phyloP scores from a whole-genome alignment of 805 yeast genomes.

The Starmerella geochares region DNA sequence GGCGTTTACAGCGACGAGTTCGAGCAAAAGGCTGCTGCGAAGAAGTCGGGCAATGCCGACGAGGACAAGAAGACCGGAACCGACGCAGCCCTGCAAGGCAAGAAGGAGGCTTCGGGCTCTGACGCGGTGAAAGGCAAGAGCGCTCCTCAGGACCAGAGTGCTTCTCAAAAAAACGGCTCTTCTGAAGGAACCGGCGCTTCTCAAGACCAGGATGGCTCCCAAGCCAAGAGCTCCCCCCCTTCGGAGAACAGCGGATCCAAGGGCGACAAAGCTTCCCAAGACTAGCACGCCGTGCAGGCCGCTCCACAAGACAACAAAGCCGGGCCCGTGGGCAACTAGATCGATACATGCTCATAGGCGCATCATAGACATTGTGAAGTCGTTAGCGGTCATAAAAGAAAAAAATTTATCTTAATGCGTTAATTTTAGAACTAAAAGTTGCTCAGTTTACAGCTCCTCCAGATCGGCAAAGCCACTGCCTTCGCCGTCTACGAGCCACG shows the following conservation, averaged over 20 bases:
- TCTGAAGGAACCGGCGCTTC: no score
- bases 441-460: slow-evolving; percentile 24
- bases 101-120: not conserved
- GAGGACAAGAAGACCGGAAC: not conserved
- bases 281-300: no score
- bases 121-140: not conserved
- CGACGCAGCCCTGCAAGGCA: not conserved
- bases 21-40: slow-evolving; percentile 11
- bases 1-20: not conserved
- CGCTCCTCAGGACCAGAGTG: not conserved
- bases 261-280: no score
- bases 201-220: no score
- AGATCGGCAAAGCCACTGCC: slow-evolving; percentile 28
- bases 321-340: not conserved
- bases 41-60: not conserved
- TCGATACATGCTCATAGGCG: no score
- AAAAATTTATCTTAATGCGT: no score
- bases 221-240: no score
- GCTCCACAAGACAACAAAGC: not conserved
- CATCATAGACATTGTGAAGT: not conserved
- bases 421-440: no score
- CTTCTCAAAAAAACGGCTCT: no score
- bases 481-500: slow-evolving; percentile 36
- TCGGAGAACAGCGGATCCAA: no score
- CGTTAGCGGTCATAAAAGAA: not conserved